These are phyloP conservation scores for Aquanectria penicillioides DNA, from an alignment of 2,329 filamentous ascomycete species.

Conservation along the genomic window DNA sequence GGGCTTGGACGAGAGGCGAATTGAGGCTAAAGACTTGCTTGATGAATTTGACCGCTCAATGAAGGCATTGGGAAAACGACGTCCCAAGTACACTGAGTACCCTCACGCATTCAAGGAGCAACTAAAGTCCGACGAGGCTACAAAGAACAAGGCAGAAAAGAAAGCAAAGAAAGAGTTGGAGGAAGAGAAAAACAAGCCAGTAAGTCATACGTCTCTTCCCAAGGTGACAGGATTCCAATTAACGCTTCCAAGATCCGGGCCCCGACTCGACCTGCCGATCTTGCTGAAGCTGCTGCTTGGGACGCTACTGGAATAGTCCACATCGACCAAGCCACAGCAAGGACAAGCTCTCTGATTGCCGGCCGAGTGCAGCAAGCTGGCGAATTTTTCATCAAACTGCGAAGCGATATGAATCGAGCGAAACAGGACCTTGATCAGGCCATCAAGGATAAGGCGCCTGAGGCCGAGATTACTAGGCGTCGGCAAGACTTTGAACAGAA, in stretches of 20 bases:
- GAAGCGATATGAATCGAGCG: constrained; percentile 57
- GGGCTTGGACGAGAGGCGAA: constrained; percentile 54
- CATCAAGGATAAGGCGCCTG: constrained; percentile 53
- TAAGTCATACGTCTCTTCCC: constrained; percentile 37
- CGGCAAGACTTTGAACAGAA: constrained; percentile 55
- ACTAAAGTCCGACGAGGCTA: constrained; percentile 56
- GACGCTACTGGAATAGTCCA: constrained; percentile 62
- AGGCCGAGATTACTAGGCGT: constrained; percentile 48
- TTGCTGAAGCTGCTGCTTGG: constrained; percentile 61
- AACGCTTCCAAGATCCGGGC: constrained; percentile 48
- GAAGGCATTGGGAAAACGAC: constrained; percentile 53
- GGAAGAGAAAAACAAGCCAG: constrained; percentile 52
- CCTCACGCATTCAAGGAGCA: constrained; percentile 59
- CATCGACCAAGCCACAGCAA: constrained; percentile 53
- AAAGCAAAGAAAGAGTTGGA: constrained; percentile 56
- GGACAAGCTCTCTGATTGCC: constrained; percentile 54
- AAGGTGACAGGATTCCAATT: neutral
- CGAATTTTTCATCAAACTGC: constrained; percentile 59
- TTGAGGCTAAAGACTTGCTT: constrained; percentile 51
- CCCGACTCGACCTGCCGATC: constrained; percentile 55
- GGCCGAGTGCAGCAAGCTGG: constrained; percentile 61
- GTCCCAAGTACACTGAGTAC: constrained; percentile 59
- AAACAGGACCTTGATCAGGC: constrained; percentile 57
- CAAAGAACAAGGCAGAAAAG: constrained; percentile 57
- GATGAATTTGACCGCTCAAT: constrained; percentile 55